Base-by-base conservation (phyloP, 2,329 filamentous ascomycete genomes). In the Fusarium floridanum region DNA sequence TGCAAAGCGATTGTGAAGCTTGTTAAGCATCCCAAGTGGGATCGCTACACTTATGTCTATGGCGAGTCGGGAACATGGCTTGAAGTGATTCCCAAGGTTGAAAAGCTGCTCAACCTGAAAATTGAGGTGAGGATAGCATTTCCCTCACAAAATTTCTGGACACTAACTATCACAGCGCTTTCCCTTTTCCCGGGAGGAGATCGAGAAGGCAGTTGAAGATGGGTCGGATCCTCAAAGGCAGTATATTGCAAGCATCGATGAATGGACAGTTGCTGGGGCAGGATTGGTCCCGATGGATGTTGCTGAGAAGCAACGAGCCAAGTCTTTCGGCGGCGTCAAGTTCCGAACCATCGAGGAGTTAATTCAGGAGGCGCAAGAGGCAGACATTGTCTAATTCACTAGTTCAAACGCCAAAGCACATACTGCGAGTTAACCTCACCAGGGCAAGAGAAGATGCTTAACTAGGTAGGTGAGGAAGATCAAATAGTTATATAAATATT, bases 61-160 rank as follows among this genome's bases (percentile, higher is more conserved):
- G 41, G 41, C 11, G 41, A 43, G n/a, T 22, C 41, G 6, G 41
- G 41, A 7, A 43, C 41, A 43, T 43, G 41, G 41, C 41, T 43
- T 22, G 41, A 43, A 43, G 41, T 6, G n/a, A 43, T 43, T 43
- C 41, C 41, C 0, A 43, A 43, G n/a, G 11, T 43, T 14, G 41
- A 22, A 22, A 43, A 14, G 41, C n/a, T 43, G 41, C 20, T 43
- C n/a, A 22, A 22, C 41, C 11, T 43, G 1, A 22, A 20, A 22
- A 43, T 43, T 2, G n/a, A 43, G 6, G 41, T 43, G 6, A 8
- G 41, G 0, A 4, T 7, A 22, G 11, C 6, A 43, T 8, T 22
- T 43, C n/a, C 2, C 4, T 14, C 11, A 12, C 0, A 1, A 22
- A 4, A 8, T 43, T 22, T 43, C 4, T 1, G n/a, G 1, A 0